Percentiles rank a stretch among this genome's conserved stretches.
Evolutionary conservation across 2,329 filamentous ascomycete species (phyloP).

Genomic region (Ophiognomonia clavigignenti-juglandacearum): DNA sequence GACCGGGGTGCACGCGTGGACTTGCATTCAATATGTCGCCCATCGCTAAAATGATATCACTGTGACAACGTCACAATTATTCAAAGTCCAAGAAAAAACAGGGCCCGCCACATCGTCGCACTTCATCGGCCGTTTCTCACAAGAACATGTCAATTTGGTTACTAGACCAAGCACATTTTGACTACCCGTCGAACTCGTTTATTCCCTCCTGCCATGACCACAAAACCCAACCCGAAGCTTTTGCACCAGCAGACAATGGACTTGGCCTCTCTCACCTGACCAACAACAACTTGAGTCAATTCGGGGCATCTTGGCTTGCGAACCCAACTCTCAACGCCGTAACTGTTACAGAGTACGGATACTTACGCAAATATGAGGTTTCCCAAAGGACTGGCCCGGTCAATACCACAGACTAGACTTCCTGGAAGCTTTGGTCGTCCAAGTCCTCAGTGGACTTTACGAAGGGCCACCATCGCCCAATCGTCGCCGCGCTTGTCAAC

Average conservation of each 20-base stretch:
- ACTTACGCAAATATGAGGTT: slow-evolving; percentile 4
- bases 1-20: not conserved
- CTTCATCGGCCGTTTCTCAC: too few relatives aligned
- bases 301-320: not conserved
- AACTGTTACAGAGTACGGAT: not conserved
- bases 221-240: not conserved
- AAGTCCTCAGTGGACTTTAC: not conserved
- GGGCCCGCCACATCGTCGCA: too few relatives aligned
- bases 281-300: not conserved
- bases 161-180: too few relatives aligned
- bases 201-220: not conserved
- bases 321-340: not conserved
- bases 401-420: not conserved
- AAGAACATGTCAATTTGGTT: too few relatives aligned
- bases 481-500: not conserved
- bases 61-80: not conserved
- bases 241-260: not conserved
- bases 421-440: not conserved
- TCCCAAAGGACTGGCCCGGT: not conserved
- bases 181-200: not conserved
- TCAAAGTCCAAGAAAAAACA: too few relatives aligned
- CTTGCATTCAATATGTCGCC: too few relatives aligned
- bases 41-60: not conserved
- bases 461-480: not conserved
- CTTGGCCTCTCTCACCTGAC: not conserved